A percentile compares a stretch with the other conserved stretches of the same genome.
Conservation (phyloP, 495 filamentous ascomycete genomes). For the Pseudevernia furfuracea region DNA sequence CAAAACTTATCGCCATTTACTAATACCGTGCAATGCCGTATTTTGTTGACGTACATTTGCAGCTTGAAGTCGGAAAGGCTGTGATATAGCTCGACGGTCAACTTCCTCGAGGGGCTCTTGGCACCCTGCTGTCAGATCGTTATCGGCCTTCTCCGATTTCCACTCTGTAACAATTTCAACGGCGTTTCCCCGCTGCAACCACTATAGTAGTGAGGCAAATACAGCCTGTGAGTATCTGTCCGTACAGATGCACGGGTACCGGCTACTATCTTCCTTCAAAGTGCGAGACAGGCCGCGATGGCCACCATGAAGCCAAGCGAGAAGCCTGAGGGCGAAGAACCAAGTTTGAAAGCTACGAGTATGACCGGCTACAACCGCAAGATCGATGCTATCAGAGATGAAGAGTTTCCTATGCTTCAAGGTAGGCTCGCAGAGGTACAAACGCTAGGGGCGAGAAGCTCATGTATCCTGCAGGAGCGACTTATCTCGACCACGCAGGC, state of each 20-base stretch:
- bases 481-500: slow-evolving; percentile 91
- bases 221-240: background rate
- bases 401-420: slow-evolving; percentile 79
- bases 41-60: too few relatives aligned
- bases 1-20: background rate
- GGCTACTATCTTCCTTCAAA: background rate
- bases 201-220: background rate
- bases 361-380: slow-evolving; percentile 50
- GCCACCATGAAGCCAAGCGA: slow-evolving; percentile 22
- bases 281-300: slow-evolving; percentile 12
- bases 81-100: too few relatives aligned
- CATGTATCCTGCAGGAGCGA: slow-evolving; percentile 47
- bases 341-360: slow-evolving; percentile 21
- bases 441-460: slow-evolving; percentile 14
- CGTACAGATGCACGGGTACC: slow-evolving; percentile 11
- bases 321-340: background rate
- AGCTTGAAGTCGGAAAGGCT: too few relatives aligned
- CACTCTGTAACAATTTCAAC: background rate
- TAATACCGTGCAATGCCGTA: background rate
- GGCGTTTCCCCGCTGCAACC: background rate
- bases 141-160: slow-evolving; percentile 20
- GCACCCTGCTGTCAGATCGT: background rate
- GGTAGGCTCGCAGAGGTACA: slow-evolving; percentile 40
- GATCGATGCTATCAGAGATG: slow-evolving; percentile 59
- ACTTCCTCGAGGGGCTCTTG: background rate